Evolutionary conservation across 495 filamentous ascomycete species (phyloP), one percentile per base, ranked within the genome.

Genomic region (Penicillium cinerascens): DNA sequence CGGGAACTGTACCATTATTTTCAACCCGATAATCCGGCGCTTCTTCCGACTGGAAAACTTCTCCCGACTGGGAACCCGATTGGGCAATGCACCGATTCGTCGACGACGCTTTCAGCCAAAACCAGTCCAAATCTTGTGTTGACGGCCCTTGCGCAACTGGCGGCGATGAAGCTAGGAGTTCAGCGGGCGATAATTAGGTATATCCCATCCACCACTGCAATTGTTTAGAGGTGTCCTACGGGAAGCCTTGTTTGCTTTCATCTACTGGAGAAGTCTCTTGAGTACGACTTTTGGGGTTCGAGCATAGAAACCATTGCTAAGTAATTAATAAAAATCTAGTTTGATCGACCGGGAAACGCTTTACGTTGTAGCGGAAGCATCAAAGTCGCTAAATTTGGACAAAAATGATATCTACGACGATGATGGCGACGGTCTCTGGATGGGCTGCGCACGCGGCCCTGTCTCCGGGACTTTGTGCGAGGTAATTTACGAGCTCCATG

Each of bases 341-440:
- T 36, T 64, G 29, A 55, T 64, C 1, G 54, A 55, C 42, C 54
- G 52, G 5, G 51, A 64, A 33, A 77, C 64, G 15, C 77, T 79
- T 49, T 78, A 79, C 47, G 75, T 77, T 37, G 63, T 78, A 41
- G 75, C 75, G 10, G 78, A 81, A 50, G 60, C 68, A 17, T 76
- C 77, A 13, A 75, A 69, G 55, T 77, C 75, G 6, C 49, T 79
- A 8, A 61, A 69, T 42, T 55, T 81, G 6, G 52, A 56, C 3
- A 63, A 77, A 42, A 70, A 50, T 44, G 47, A 48, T 10, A 55
- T 60, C 21, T 64, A 61, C 48, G 65, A 67, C 21, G 65, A 58
- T 13, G 63, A 61, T 13, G 74, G 64, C 17, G 76, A 80, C 55
- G 66, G 60, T 1, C 61, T 79, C 21, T 78, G 74, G 75, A 64